Evolutionary conservation across 257 asterid genomes (phyloP).

Genomic region (Solanum rostratum): DNA sequence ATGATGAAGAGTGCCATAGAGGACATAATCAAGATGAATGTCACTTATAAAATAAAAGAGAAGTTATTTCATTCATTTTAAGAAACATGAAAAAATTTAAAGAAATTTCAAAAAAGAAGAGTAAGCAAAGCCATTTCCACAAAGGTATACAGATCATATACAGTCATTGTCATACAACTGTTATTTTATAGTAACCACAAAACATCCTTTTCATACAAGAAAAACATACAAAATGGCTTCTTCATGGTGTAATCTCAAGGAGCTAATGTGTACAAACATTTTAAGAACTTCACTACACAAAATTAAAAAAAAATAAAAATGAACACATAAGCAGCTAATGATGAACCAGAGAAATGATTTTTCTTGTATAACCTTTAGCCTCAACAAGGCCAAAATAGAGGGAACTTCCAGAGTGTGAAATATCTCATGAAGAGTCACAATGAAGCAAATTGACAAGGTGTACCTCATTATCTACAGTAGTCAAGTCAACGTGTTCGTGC

Average conservation of each 20-base stretch:
- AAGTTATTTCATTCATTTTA: no score
- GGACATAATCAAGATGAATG: no score
- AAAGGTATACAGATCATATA: not conserved
- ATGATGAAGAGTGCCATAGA: no score
- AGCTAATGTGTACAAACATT: not conserved
- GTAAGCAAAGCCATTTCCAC: not conserved
- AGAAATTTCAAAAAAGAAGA: not conserved
- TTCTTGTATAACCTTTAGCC: not conserved
- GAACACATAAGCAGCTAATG: not conserved
- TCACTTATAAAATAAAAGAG: no score
- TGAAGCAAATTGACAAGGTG: not conserved
- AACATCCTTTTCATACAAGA: not conserved
- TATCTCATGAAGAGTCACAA: not conserved
- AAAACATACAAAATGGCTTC: not conserved
- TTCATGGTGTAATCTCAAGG: not conserved
- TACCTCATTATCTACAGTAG: conserved; percentile 1
- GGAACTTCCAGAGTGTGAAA: not conserved
- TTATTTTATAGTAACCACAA: not conserved
- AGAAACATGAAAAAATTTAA: no score
- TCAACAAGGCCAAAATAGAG: not conserved
- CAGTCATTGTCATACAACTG: not conserved
- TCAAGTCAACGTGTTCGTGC: not conserved
- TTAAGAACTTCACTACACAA: not conserved
- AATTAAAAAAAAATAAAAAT: not conserved
- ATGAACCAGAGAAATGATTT: not conserved